phyloP scores from a whole-genome alignment of 805 yeast species.

The Wickerhamomyces alni region DNA sequence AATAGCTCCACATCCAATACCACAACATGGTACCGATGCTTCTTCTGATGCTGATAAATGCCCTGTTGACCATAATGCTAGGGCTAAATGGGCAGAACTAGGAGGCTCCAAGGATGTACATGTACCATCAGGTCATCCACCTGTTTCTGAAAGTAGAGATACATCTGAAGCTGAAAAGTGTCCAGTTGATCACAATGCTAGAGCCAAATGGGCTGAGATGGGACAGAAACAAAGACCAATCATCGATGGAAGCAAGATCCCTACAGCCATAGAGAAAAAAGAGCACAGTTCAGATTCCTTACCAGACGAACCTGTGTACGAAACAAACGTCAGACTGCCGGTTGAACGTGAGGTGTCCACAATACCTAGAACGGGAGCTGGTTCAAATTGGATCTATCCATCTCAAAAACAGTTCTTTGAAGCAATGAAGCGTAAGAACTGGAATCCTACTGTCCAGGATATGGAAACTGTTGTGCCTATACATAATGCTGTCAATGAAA shows the following conservation, averaged over 20 bases:
- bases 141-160: too few relatives aligned
- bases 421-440: constrained; percentile 87
- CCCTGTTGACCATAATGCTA: constrained; percentile 63
- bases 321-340: constrained; percentile 43
- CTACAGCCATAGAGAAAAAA: constrained; percentile 12
- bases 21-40: constrained; percentile 2
- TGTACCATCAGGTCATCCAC: background rate
- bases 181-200: constrained; percentile 61
- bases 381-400: constrained; percentile 87
- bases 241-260: constrained; percentile 16
- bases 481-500: constrained; percentile 89
- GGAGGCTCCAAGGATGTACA: constrained; percentile 21
- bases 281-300: constrained; percentile 42
- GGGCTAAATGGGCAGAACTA: constrained; percentile 50
- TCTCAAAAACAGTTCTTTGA: constrained; percentile 91
- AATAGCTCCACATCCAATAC: constrained; percentile 16
- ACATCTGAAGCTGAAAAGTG: constrained; percentile 34
- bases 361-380: constrained; percentile 71
- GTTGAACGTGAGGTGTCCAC: constrained; percentile 73
- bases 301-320: constrained; percentile 27
- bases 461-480: constrained; percentile 91
- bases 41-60: constrained; percentile 34
- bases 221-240: constrained; percentile 9
- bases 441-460: constrained; percentile 76
- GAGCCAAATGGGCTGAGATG: constrained; percentile 50